Conservation (phyloP, 2,329 filamentous ascomycete species). For the Pseudocercospora ulei region DNA sequence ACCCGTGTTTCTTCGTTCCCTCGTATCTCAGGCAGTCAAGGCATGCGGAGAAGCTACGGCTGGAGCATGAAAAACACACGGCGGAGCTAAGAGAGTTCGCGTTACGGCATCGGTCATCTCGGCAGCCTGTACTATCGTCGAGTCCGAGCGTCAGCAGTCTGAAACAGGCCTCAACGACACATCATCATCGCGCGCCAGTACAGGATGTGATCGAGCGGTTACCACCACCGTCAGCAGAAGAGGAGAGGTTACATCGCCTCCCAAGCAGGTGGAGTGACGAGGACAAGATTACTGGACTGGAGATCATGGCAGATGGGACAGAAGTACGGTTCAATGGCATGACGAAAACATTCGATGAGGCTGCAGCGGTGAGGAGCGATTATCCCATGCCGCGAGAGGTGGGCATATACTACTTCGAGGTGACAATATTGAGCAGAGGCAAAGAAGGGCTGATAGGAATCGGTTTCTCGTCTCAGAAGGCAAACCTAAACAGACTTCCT, state of each 20-base stretch:
- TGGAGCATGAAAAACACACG: constrained; percentile 47
- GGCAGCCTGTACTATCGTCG: constrained; percentile 41
- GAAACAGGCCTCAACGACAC: constrained; percentile 51
- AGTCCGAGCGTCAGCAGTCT: constrained; percentile 51
- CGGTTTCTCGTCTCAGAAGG: constrained; percentile 52
- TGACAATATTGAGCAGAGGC: constrained; percentile 55
- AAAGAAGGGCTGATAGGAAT: constrained; percentile 53
- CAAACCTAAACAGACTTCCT: constrained; percentile 51
- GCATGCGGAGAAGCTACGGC: constrained; percentile 64
- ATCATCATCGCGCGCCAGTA: constrained; percentile 60
- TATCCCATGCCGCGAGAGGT: constrained; percentile 79
- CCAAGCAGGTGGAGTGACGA: constrained; percentile 73
- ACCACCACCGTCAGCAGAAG: constrained; percentile 44
- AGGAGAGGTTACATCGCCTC: constrained; percentile 57
- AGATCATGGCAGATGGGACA: constrained; percentile 62
- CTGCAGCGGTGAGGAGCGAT: constrained; percentile 71
- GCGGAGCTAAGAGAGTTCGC: constrained; percentile 26
- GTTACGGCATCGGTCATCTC: constrained; percentile 11
- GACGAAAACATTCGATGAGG: constrained; percentile 58
- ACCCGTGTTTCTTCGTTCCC: constrained; percentile 59
- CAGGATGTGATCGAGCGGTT: constrained; percentile 76
- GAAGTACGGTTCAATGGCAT: constrained; percentile 56
- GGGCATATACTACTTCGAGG: constrained; percentile 90
- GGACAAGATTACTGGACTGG: constrained; percentile 64
- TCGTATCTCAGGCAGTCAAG: constrained; percentile 71